phyloP scores from a whole-genome alignment of 2,329 filamentous ascomycete genomes.

The Sporothrix luriei region DNA sequence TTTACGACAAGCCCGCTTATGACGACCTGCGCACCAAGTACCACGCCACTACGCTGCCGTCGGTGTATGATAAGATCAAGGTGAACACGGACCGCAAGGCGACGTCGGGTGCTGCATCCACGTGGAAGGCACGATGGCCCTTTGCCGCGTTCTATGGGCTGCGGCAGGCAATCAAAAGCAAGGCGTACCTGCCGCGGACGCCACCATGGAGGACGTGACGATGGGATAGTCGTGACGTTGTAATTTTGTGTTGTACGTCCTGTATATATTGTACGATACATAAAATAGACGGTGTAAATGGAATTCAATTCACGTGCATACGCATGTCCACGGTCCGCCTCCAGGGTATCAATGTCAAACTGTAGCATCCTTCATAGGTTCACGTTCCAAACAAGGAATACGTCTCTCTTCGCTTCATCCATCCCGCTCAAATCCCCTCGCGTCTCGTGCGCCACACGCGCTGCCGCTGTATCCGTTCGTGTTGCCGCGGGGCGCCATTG shows the following conservation, averaged over 20 bases:
- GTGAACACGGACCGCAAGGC: constrained; percentile 27
- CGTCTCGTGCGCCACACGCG: background rate
- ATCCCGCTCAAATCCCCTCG: background rate
- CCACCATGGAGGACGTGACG: constrained; percentile 34
- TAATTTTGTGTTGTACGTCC: too few species aligned
- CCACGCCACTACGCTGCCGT: constrained; percentile 62
- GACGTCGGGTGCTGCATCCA: background rate
- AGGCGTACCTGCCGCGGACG: constrained; percentile 55
- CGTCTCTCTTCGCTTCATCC: background rate
- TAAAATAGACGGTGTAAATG: background rate
- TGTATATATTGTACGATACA: background rate
- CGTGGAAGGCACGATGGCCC: constrained; percentile 52
- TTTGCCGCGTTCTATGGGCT: constrained; percentile 63
- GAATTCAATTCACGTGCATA: background rate
- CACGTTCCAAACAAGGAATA: background rate
- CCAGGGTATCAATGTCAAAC: constrained; percentile 11
- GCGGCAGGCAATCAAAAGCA: constrained; percentile 60
- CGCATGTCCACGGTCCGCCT: background rate
- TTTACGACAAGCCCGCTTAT: constrained; percentile 61
- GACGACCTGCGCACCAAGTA: constrained; percentile 65
- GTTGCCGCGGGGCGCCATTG: background rate
- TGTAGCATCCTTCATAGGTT: too few species aligned
- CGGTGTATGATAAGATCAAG: constrained; percentile 70
- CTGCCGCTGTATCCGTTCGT: background rate
- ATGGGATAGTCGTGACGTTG: too few species aligned